These are phyloP conservation scores for Oxyria digyna DNA, from an alignment of 148 eudicot species.

Conservation along the genomic window DNA sequence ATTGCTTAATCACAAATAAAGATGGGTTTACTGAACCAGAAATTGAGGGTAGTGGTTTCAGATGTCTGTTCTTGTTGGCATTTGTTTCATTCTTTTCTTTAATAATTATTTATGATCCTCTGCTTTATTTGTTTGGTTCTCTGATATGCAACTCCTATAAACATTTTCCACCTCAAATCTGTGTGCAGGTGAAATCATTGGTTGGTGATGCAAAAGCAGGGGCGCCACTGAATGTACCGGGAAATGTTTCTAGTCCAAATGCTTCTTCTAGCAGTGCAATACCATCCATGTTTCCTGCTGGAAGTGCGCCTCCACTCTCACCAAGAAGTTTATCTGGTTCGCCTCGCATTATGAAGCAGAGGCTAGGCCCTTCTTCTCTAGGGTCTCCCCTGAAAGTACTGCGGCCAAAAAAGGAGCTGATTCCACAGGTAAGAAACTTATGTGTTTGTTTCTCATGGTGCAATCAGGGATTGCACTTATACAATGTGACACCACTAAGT, in stretches of 20 bases:
- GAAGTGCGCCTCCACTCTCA: constrained; percentile 98
- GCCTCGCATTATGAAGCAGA: constrained; percentile 72
- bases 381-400: constrained; percentile 76
- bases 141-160: neutral
- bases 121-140: neutral
- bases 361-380: constrained; percentile 59
- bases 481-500: neutral
- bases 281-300: constrained; percentile 99
- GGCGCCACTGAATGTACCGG: constrained; percentile 51
- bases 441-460: constrained; percentile 5
- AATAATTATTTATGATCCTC: neutral
- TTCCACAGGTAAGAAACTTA: constrained; percentile 65
- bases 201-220: constrained; percentile 79
- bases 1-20: neutral
- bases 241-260: constrained; percentile 57
- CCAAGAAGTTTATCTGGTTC: constrained; percentile 98
- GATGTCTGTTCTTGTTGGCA: neutral
- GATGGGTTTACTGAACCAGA: neutral
- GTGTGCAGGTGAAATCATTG: constrained; percentile 72
- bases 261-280: constrained; percentile 60
- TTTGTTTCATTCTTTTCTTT: neutral
- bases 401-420: constrained; percentile 77
- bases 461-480: neutral
- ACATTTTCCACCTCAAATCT: neutral
- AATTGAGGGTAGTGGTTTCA: neutral